Evolutionary conservation across 2,329 filamentous ascomycete genomes (phyloP), one percentile per base, ranked within the genome.

Genomic region (Ophiostoma himal-ulmi): DNA sequence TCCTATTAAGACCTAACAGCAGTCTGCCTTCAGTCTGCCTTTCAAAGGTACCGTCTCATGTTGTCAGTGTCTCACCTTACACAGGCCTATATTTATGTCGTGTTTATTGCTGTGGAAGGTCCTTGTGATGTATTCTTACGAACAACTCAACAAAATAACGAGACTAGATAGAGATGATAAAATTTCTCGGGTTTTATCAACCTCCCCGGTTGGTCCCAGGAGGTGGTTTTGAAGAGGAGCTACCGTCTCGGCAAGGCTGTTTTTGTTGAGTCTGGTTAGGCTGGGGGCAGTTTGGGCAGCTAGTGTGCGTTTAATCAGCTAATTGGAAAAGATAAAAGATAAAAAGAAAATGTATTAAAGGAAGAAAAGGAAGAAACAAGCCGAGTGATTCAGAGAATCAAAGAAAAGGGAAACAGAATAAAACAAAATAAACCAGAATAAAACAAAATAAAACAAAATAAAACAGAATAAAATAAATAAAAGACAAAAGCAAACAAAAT

Each of bases 191-290:
- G 39, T 17, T 44, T 17, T 13, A 26, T 57, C 52, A 7, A 26
- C 13, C 20, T 57, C n/a, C 8, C 52, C n/a, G 22, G 52, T 7
- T 57, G 26, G 22, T 57, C 26, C 52, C 22, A 26, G 52, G 48
- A 54, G 48, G 52, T 57, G 52, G 52, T 57, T 26, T 37, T 30
- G 60, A 64, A 36, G 34, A 62, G 26, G 34, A 64, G 60, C 30
- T 64, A 64, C 60, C 20, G 64, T 36, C 64, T 66, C 17, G 64
- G 64, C 64, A 66, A 66, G 64, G 64, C 64, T 66, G 64, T 39
- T 66, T 66, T 41, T 22, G 64, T 26, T 20, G 64, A 37, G 60
- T 64, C 6, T 64, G 30, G 60, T 26, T 57, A 13, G 52, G 17
- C 17, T 57, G 20, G 52, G 14, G 44, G 44, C 8, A 48, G 44